Percentiles rank a stretch among this genome's conserved stretches.
These are phyloP conservation scores for Paramecium caudatum DNA, from an alignment of 73 alveolate genomes.

Conservation along the genomic window DNA sequence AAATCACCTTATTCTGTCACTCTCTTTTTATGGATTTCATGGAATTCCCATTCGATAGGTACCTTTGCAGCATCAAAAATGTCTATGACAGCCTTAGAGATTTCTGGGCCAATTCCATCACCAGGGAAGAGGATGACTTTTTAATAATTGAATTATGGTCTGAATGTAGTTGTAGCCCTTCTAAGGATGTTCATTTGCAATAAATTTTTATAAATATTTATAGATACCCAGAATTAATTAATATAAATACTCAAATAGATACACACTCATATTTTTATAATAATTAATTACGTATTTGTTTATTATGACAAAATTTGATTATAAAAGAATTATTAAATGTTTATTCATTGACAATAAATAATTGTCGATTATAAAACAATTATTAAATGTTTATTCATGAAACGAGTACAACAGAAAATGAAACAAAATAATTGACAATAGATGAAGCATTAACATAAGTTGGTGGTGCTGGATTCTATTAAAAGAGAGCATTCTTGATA, in stretches of 20 bases:
- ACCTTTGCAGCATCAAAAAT: slow-evolving; percentile 86
- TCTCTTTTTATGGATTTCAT: slow-evolving; percentile 73
- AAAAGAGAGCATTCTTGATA: slow-evolving; percentile 64
- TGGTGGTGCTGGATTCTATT: slow-evolving; percentile 67
- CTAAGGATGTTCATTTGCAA: slow-evolving; percentile 46
- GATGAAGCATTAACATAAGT: slow-evolving; percentile 75
- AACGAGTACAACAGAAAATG: background rate
- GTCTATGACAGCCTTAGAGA: slow-evolving; percentile 79
- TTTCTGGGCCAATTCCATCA: slow-evolving; percentile 92
- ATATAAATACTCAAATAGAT: no score
- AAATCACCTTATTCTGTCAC: slow-evolving; percentile 81
- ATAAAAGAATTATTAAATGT: no score
- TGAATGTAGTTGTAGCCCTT: slow-evolving; percentile 2
- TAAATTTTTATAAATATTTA: background rate
- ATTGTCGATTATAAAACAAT: background rate
- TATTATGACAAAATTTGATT: no score
- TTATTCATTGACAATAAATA: no score
- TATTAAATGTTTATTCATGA: slow-evolving; percentile 28
- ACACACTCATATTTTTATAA: no score
- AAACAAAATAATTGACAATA: slow-evolving; percentile 35
- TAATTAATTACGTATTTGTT: no score
- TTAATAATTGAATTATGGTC: slow-evolving; percentile 37
- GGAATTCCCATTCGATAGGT: slow-evolving; percentile 87
- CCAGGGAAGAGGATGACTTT: slow-evolving; percentile 84
- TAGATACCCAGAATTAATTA: no score